A percentile compares a stretch with the other conserved stretches of the same genome.
Conservation (phyloP, 1,139 yeast species). For the Diutina siamensis region DNA sequence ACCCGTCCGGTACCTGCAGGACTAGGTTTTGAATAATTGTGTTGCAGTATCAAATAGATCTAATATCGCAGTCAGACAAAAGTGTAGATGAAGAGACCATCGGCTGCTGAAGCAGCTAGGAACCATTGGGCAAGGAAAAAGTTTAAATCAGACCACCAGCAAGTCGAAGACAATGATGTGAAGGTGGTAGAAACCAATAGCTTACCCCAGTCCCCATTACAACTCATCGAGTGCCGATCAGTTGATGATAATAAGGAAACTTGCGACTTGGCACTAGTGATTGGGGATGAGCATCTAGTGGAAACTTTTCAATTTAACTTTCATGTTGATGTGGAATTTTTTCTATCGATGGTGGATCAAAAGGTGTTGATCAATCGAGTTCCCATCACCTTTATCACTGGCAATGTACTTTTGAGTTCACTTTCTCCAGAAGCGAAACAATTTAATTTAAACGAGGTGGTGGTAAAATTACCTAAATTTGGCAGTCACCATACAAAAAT, state of each 20-base stretch:
- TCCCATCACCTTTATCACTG: constrained; percentile 23
- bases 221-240: background rate
- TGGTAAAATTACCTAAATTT: constrained; percentile 21
- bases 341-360: constrained; percentile 23
- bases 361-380: constrained; percentile 13
- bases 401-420: constrained; percentile 9
- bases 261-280: constrained; percentile 16
- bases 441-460: constrained; percentile 20
- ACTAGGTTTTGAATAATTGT: too few species aligned
- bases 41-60: too few species aligned
- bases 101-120: constrained; percentile 17
- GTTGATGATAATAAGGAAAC: constrained; percentile 7
- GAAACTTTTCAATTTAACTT: constrained; percentile 42
- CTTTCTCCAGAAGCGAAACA: constrained; percentile 3
- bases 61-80: background rate
- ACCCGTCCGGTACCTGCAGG: background rate
- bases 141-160: constrained; percentile 7
- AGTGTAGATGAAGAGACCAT: constrained; percentile 12
- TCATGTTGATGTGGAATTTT: constrained; percentile 29
- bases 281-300: constrained; percentile 21
- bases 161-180: background rate
- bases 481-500: constrained; percentile 59
- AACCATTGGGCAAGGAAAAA: constrained; percentile 16
- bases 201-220: background rate
- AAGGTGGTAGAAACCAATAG: too few species aligned